Evolutionary conservation across 1,284 basidiomycete genomes (phyloP), one percentile per base, ranked within the genome.

Genomic region (Puccinia polysora): DNA sequence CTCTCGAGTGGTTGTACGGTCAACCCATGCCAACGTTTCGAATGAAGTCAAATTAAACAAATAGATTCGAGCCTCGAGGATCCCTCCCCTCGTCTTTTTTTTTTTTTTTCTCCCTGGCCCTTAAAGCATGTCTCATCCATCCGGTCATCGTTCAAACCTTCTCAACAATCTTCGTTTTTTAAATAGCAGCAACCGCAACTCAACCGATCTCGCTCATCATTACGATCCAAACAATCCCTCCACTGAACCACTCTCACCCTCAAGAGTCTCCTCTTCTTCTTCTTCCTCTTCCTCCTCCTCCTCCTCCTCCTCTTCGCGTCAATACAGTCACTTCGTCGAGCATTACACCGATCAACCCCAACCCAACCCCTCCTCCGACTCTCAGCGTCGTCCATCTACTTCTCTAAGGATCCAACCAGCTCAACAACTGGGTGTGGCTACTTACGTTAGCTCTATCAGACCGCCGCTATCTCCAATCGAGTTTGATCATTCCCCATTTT

Each of bases 391-490:
- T 60, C 34, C 23, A 45, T 34, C 30, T 25, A 20, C 36, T 38
- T n/a, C 56, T 59, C 15, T 40, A 20, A 59, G 36, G 15, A 2
- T 10, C 12, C 56, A 20, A 4, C 58, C 58, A 7, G 58, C 1
- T 18, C 60, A 63, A 20, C 45, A 49, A 1, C 40, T 43, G 8
- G 60, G 50, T 23, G 36, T 25, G 7, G 60, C 60, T 20, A 49
- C 60, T 20, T 63, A 63, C 32, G 60, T 50, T 45, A 63, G 60
- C 45, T 49, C 60, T 47, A 49, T 63, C 60, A 63, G 60, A 36
- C 40, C 45, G n/a, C 60, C 60, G 32, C 43, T 62, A 25, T 62
- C 59, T 18, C 59, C 59, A 2, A 18, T 62, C 43, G 45, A 63
- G 23, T 45, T 30, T 32, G n/a, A 2, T 4, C 1, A 50, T 45